A percentile compares a stretch with the other conserved stretches of the same genome.
Conservation (phyloP, 495 filamentous ascomycete species). For the Daldinia childiae region DNA sequence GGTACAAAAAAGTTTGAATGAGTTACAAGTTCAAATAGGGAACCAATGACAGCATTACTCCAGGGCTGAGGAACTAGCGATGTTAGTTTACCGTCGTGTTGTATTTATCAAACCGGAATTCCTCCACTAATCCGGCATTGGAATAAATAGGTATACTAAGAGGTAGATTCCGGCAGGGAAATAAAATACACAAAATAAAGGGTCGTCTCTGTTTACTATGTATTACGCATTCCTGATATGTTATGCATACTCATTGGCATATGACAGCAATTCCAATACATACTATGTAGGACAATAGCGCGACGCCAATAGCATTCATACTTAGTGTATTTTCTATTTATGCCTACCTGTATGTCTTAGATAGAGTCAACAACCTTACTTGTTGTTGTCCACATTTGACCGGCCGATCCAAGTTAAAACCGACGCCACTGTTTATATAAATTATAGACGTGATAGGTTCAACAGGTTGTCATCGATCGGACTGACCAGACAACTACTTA, state of each 20-base stretch:
- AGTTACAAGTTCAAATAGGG: conserved; percentile 7
- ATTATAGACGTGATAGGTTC: not conserved
- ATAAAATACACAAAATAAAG: not conserved
- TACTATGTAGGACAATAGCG: conserved; percentile 7
- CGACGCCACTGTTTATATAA: conserved; percentile 22
- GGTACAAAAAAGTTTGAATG: conserved; percentile 10
- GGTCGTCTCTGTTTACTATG: not conserved
- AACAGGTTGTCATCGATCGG: not conserved
- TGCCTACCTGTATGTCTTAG: conserved; percentile 6
- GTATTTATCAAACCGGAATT: not conserved
- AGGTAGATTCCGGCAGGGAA: not conserved
- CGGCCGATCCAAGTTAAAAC: conserved; percentile 17
- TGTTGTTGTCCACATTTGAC: conserved; percentile 3
- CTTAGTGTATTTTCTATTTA: not conserved
- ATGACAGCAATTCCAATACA: conserved; percentile 15
- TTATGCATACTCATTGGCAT: conserved; percentile 23
- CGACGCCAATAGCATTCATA: not conserved
- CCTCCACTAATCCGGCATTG: not conserved
- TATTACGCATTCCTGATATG: conserved; percentile 14
- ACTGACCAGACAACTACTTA: conserved; percentile 10
- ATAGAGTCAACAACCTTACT: conserved; percentile 19
- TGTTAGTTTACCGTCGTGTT: not conserved
- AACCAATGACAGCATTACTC: conserved; percentile 1
- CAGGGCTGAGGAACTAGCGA: not conserved
- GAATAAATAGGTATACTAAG: not conserved